Conservation (phyloP, 2,329 filamentous ascomycete species). For the Talaromyces funiculosus region DNA sequence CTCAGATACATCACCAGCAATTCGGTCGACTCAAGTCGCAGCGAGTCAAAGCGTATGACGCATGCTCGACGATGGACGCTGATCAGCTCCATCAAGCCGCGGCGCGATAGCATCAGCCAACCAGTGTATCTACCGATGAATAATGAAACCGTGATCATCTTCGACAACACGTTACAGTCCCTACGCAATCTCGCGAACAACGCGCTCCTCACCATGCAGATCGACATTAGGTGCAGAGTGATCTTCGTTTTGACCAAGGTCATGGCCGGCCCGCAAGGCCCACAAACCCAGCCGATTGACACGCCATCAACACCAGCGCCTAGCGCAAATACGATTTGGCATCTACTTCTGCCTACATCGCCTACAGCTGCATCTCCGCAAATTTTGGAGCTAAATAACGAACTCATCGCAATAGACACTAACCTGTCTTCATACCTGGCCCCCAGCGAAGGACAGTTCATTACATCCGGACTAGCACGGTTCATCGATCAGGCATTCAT, state of each 20-base stretch:
- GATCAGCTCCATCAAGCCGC: conserved; percentile 56
- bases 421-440: conserved; percentile 69
- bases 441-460: conserved; percentile 64
- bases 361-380: conserved; percentile 51
- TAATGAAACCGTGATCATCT: conserved; percentile 74
- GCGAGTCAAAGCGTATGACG: conserved; percentile 37
- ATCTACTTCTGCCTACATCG: conserved; percentile 38
- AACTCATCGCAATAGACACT: conserved; percentile 82
- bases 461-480: conserved; percentile 68
- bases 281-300: conserved; percentile 27
- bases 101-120: conserved; percentile 51
- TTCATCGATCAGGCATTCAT: conserved; percentile 78
- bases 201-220: conserved; percentile 77
- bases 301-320: conserved; percentile 47
- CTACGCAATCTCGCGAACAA: conserved; percentile 75
- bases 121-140: conserved; percentile 84
- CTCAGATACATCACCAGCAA: conserved; percentile 74
- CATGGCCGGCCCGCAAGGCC: conserved; percentile 53
- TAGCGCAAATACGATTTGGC: conserved; percentile 66
- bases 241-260: conserved; percentile 67
- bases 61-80: conserved; percentile 78
- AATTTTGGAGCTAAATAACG: conserved; percentile 76
- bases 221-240: conserved; percentile 81
- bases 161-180: conserved; percentile 78
- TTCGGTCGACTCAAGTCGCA: conserved; percentile 48